These are phyloP conservation scores for Aspergillus conjunctus DNA, from an alignment of 495 filamentous ascomycete genomes.

Conservation along the genomic window DNA sequence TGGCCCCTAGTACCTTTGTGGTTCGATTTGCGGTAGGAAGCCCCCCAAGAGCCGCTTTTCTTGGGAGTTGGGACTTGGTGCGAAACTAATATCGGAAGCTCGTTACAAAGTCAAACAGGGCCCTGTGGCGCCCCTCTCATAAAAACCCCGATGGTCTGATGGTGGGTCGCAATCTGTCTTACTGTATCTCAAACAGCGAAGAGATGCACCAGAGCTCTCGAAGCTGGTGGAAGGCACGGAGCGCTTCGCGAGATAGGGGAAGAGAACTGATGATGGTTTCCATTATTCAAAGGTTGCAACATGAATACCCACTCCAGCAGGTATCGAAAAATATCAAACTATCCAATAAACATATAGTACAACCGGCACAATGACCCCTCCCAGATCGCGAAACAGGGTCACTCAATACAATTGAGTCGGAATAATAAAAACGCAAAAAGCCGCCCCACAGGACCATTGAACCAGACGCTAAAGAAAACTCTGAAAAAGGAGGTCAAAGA, in stretches of 20 bases:
- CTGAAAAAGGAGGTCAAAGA: conserved; percentile 10
- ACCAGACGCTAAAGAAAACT: conserved; percentile 9
- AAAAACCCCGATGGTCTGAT: background rate
- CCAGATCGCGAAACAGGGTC: conserved; percentile 1
- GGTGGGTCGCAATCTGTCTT: background rate
- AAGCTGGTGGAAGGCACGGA: background rate
- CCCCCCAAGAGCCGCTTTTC: conserved; percentile 1
- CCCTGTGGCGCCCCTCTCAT: background rate
- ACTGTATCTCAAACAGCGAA: conserved; percentile 9
- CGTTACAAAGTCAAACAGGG: background rate
- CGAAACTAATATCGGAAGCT: background rate
- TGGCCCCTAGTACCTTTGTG: background rate
- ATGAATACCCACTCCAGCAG: conserved; percentile 6
- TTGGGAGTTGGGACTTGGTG: too few species aligned
- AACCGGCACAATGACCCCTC: background rate
- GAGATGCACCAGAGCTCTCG: background rate
- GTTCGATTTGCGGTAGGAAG: background rate
- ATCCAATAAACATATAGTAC: conserved; percentile 7
- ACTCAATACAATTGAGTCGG: conserved; percentile 7
- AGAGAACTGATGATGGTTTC: background rate
- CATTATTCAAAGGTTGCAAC: background rate
- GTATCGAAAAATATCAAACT: background rate
- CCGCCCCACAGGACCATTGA: conserved; percentile 1
- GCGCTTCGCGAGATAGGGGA: background rate
- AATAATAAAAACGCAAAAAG: background rate